Base-by-base conservation (phyloP, 345 rosid genomes). In the Dipteronia sinensis region DNA sequence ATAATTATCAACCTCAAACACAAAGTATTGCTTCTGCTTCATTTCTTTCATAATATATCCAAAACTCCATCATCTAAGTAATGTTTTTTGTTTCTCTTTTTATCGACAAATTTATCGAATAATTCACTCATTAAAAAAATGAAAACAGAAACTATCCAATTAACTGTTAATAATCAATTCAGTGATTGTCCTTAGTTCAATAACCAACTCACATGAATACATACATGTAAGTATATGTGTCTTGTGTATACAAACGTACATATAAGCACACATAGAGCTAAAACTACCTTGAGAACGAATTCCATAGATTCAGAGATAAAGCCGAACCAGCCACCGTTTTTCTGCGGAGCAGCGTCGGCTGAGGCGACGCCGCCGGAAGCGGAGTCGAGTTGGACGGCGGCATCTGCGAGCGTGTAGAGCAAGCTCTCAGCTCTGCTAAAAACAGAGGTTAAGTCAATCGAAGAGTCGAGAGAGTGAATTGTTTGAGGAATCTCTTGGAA, bases 241-340 rank as follows among this genome's bases (percentile, higher is more conserved):
- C 17, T n/a, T 10, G 17, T 44, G 19, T 42, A 20, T 10, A 34
- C 11, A 29, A 10, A 71, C 11, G 47, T 53, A 53, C 58, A 17
- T 16, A 53, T 53, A 53, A 3, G 27, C 13, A 22, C 22, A 59
- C 15, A 22, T 6, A 51, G 22, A 75, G 20, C 16, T n/a, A 55
- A 10, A 10, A 19, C 63, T 76, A 92, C 99, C 95, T 93, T 96
- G 62, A 94, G 98, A 34, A 94, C 97, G 67, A 88, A 67, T 76
- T 96, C 99, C 99, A 94, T 94, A 17, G 81, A 82, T 16, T 96
- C 97, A 10, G 99, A 87, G 81, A 96, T 92, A 56, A 94, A 94
- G 10, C 95, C 95, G 76, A 96, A 94, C 98, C 98, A 96, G 8
- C 98, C 95, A 10, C 97, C 95, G 74, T 64, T 91, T 88, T 92